Conservation (phyloP, 306 rosid genomes). For the Fragaria ananassa region DNA sequence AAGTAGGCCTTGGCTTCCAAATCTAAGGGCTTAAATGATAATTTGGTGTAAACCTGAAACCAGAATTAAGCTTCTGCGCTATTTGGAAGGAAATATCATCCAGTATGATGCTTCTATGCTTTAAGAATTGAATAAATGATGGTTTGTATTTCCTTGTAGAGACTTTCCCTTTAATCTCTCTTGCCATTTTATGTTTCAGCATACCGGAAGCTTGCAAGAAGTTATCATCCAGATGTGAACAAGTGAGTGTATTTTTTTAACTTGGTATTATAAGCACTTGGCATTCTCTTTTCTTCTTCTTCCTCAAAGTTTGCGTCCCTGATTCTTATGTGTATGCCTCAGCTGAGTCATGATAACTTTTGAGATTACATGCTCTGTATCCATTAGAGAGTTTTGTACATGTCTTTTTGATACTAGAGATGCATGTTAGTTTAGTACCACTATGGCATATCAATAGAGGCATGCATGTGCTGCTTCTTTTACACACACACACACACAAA, state of each 20-base stretch:
- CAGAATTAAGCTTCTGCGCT: not conserved
- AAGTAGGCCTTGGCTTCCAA: not conserved
- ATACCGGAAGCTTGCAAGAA: constrained; percentile 94
- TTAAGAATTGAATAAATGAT: not conserved
- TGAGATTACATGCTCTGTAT: not conserved
- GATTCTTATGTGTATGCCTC: not conserved
- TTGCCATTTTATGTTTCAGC: constrained; percentile 56
- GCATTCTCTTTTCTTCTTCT: not conserved
- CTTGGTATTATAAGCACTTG: constrained; percentile 3
- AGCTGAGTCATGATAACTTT: not conserved
- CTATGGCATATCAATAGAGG: not conserved
- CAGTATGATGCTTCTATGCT: not conserved
- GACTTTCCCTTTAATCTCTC: not conserved
- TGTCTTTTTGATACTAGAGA: not conserved
- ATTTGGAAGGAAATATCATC: not conserved
- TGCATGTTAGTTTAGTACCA: not conserved
- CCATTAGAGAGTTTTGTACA: not conserved
- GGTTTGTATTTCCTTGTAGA: not conserved
- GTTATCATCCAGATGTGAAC: constrained; percentile 94
- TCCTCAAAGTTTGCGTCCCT: constrained; percentile 3
- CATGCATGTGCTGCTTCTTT: not conserved
- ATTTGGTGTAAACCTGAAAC: not conserved
- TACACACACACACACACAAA: not conserved
- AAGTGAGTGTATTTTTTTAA: constrained; percentile 54
- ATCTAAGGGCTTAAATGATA: not conserved